These are phyloP conservation scores for Phytophthora megakarya DNA, from an alignment of 352 stramenopile genomes.

Conservation along the genomic window DNA sequence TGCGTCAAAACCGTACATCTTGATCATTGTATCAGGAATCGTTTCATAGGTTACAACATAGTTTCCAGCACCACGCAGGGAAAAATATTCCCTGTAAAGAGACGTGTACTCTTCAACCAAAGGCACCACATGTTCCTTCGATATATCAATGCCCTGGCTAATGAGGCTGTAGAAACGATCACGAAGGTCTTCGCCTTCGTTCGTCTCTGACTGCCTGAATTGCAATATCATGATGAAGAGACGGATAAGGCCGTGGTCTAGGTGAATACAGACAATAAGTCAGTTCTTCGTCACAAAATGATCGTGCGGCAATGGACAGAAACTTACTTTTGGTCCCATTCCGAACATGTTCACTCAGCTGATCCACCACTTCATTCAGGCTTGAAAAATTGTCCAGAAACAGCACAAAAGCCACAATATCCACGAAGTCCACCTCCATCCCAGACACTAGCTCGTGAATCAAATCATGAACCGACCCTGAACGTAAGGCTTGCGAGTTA, in stretches of 20 bases:
- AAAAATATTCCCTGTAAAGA: constrained; percentile 62
- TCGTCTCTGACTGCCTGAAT: constrained; percentile 51
- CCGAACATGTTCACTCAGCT: constrained; percentile 51
- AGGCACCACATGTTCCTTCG: constrained; percentile 34
- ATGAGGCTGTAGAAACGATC: constrained; percentile 59
- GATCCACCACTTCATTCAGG: constrained; percentile 62
- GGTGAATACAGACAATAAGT: constrained; percentile 11
- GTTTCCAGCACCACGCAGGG: constrained; percentile 39
- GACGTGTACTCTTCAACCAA: constrained; percentile 56
- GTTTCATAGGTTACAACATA: constrained; percentile 37
- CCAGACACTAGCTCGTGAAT: constrained; percentile 39
- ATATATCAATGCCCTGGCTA: constrained; percentile 39
- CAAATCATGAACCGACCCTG: constrained; percentile 40
- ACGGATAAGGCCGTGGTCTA: constrained; percentile 60
- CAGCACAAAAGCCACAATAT: constrained; percentile 70
- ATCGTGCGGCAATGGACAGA: neutral
- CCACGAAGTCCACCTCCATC: constrained; percentile 55
- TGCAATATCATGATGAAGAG: constrained; percentile 65
- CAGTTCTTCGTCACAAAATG: neutral
- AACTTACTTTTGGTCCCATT: constrained; percentile 52
- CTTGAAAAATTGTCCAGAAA: constrained; percentile 75
- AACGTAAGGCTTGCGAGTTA: constrained; percentile 10
- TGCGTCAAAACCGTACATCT: constrained; percentile 28
- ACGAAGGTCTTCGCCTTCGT: constrained; percentile 39
- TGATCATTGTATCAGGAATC: constrained; percentile 37